phyloP scores from a whole-genome alignment of 2,329 filamentous ascomycete genomes.

The Stemphylium beticola region DNA sequence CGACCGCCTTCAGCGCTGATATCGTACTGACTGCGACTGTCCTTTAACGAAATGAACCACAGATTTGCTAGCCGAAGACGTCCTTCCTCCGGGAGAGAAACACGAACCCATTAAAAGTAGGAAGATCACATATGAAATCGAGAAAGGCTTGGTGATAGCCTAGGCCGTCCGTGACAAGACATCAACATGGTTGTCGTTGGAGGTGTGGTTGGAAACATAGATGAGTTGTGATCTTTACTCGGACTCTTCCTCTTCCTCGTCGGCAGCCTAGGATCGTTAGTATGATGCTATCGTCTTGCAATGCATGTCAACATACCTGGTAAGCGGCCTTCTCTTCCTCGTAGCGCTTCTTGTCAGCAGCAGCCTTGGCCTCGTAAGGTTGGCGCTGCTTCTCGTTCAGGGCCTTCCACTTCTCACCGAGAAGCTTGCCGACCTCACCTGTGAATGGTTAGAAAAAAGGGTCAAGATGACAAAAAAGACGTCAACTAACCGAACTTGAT shows the following conservation, averaged over 20 bases:
- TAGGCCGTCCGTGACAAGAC: slow-evolving; percentile 33
- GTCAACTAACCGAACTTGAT: slow-evolving; percentile 82
- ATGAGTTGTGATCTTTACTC: slow-evolving; percentile 36
- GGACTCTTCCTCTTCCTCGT: slow-evolving; percentile 52
- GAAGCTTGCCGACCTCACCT: slow-evolving; percentile 97
- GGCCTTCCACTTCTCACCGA: slow-evolving; percentile 98
- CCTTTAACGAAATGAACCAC: slow-evolving; percentile 27
- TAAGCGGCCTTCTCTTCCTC: slow-evolving; percentile 95
- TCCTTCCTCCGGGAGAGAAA: slow-evolving; percentile 28
- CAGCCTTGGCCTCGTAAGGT: slow-evolving; percentile 97
- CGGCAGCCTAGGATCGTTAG: slow-evolving; percentile 34
- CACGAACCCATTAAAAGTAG: slow-evolving; percentile 32
- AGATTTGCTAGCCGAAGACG: slow-evolving; percentile 30
- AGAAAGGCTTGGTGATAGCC: slow-evolving; percentile 26
- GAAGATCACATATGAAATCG: slow-evolving; percentile 32
- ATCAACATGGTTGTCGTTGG: slow-evolving; percentile 29
- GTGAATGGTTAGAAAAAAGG: slow-evolving; percentile 28
- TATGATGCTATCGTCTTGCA: not conserved
- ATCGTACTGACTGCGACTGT: slow-evolving; percentile 38
- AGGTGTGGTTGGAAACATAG: slow-evolving; percentile 17
- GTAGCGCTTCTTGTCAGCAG: slow-evolving; percentile 97
- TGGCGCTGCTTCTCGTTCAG: slow-evolving; percentile 89
- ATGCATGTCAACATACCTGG: slow-evolving; percentile 27
- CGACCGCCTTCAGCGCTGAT: slow-evolving; percentile 25
- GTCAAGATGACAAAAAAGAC: not conserved